These are phyloP conservation scores for Sarcocystis neurona DNA, from an alignment of 169 alveolate species.

Conservation along the genomic window DNA sequence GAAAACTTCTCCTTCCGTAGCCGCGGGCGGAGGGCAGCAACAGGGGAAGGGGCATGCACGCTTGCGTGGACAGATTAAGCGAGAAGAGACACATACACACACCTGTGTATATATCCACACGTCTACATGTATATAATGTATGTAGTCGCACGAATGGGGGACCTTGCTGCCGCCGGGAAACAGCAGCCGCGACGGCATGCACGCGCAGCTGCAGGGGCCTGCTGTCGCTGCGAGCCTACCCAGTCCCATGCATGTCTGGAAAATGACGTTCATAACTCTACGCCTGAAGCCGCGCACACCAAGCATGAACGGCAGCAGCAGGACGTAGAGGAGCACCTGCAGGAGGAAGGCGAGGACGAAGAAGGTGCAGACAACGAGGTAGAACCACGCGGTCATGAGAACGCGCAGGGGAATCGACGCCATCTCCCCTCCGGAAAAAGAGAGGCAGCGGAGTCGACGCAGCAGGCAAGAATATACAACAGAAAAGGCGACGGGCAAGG, in stretches of 20 bases:
- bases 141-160: no score
- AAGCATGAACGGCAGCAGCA: constrained; percentile 1
- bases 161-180: no score
- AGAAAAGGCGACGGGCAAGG: no score
- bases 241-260: constrained; percentile 5
- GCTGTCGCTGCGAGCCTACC: not conserved
- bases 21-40: no score
- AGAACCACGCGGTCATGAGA: not conserved
- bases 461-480: no score
- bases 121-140: no score
- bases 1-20: no score
- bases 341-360: constrained; percentile 5
- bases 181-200: not conserved
- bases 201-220: not conserved
- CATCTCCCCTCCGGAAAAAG: not conserved
- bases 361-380: not conserved
- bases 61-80: no score
- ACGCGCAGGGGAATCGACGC: constrained; percentile 4
- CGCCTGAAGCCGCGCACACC: not conserved
- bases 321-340: not conserved
- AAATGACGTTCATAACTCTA: not conserved
- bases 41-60: no score
- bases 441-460: no score
- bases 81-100: no score
- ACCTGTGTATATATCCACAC: no score